These are phyloP conservation scores for Yamadazyma buinensis DNA, from an alignment of 1,139 yeast genomes.

Conservation along the genomic window DNA sequence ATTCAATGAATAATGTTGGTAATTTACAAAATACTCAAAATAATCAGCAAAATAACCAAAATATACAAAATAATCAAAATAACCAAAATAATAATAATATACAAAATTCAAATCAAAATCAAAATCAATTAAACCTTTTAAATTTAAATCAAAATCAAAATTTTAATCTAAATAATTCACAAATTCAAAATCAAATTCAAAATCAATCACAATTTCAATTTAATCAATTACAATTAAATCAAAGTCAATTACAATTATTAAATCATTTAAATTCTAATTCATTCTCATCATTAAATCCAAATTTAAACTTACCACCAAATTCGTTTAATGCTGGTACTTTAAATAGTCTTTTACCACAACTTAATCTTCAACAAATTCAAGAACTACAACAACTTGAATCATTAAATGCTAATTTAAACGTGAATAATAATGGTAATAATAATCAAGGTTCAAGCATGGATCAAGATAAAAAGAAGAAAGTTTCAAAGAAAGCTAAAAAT, in stretches of 20 bases:
- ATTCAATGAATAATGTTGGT: no score
- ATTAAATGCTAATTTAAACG: no score
- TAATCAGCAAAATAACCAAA: no score
- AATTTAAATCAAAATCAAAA: background rate
- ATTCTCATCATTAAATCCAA: conserved; percentile 1
- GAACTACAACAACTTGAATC: background rate
- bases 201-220: background rate
- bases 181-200: background rate
- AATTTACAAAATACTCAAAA: no score
- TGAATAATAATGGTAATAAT: no score
- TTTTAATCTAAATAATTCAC: no score
- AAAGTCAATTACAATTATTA: conserved; percentile 5
- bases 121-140: background rate
- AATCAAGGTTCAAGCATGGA: background rate
- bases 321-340: conserved; percentile 2
- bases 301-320: conserved; percentile 1
- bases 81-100: background rate
- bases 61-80: no score
- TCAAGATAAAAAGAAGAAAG: conserved; percentile 2
- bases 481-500: conserved; percentile 4
- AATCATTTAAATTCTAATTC: conserved; percentile 4
- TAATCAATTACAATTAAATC: conserved; percentile 2
- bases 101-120: background rate
- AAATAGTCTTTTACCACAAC: background rate
- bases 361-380: background rate